Conservation (phyloP, 805 yeast genomes). For the Lachancea sp. region DNA sequence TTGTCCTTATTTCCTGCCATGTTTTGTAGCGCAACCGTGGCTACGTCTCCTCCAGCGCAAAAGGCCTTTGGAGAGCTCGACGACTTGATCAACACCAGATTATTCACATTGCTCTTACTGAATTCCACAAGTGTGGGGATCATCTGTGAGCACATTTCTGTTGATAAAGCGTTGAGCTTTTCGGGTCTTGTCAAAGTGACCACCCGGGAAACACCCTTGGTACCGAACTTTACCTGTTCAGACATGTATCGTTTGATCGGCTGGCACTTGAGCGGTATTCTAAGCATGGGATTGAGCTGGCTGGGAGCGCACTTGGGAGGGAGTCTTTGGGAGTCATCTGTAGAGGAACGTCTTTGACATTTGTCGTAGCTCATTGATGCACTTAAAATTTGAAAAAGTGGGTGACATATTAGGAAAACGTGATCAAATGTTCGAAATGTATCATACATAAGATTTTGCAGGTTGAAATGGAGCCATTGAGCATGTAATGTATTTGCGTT, state of each 20-base stretch:
- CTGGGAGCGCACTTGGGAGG: neutral
- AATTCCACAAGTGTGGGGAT: slow-evolving; percentile 71
- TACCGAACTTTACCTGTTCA: slow-evolving; percentile 18
- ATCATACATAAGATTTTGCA: too few species aligned
- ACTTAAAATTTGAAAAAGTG: neutral
- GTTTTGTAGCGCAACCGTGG: slow-evolving; percentile 63
- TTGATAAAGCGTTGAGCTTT: slow-evolving; percentile 79
- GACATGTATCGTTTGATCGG: slow-evolving; percentile 8
- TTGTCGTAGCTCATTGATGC: neutral
- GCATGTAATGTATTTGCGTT: too few species aligned
- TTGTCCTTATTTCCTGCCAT: slow-evolving; percentile 38
- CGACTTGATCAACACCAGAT: slow-evolving; percentile 56
- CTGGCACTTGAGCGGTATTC: slow-evolving; percentile 4
- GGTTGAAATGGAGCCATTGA: too few species aligned
- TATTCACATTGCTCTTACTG: slow-evolving; percentile 58
- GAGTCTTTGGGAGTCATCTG: neutral
- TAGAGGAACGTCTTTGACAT: too few species aligned
- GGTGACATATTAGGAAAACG: too few species aligned
- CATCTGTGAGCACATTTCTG: slow-evolving; percentile 66
- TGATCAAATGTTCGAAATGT: too few species aligned
- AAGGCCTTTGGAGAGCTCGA: slow-evolving; percentile 56
- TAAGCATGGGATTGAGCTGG: slow-evolving; percentile 5
- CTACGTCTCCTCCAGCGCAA: slow-evolving; percentile 96
- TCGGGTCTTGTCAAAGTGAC: slow-evolving; percentile 71
- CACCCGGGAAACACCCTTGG: slow-evolving; percentile 51